These are phyloP conservation scores for Cercophora sp. DNA, from an alignment of 495 filamentous ascomycete genomes.

Conservation along the genomic window DNA sequence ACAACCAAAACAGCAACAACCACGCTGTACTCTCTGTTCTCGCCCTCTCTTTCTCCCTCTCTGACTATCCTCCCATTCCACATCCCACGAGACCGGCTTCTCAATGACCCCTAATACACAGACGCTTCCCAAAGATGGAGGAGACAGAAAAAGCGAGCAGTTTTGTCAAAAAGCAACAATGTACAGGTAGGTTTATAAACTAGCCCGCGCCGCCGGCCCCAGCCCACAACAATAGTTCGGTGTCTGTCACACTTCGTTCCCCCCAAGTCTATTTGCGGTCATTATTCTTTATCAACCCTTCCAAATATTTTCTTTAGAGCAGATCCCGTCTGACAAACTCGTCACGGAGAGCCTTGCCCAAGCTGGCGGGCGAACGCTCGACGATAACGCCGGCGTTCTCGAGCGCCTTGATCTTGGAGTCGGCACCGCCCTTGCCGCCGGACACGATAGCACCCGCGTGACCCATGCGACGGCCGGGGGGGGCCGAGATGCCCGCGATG, in stretches of 20 bases:
- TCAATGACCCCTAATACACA: neutral
- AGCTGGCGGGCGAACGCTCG: conserved; percentile 84
- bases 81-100: neutral
- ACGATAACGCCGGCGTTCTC: conserved; percentile 93
- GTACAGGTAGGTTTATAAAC: conserved; percentile 16
- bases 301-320: too few species aligned
- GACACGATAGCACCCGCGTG: conserved; percentile 97
- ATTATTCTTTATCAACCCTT: too few species aligned
- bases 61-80: neutral
- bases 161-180: conserved; percentile 17
- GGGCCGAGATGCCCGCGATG: conserved; percentile 96
- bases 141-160: conserved; percentile 1
- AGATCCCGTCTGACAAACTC: conserved; percentile 96
- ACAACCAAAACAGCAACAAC: neutral
- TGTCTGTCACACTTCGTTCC: too few species aligned
- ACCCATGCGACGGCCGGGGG: conserved; percentile 94
- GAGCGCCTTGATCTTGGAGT: conserved; percentile 94
- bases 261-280: too few species aligned
- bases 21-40: neutral
- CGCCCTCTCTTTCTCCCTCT: neutral
- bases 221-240: too few species aligned
- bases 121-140: conserved; percentile 9
- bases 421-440: conserved; percentile 93
- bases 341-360: conserved; percentile 88
- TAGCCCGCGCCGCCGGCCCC: too few species aligned